Base-by-base conservation (phyloP, 163 green algal genomes). In the Coccomyxa subellipsoidea region DNA sequence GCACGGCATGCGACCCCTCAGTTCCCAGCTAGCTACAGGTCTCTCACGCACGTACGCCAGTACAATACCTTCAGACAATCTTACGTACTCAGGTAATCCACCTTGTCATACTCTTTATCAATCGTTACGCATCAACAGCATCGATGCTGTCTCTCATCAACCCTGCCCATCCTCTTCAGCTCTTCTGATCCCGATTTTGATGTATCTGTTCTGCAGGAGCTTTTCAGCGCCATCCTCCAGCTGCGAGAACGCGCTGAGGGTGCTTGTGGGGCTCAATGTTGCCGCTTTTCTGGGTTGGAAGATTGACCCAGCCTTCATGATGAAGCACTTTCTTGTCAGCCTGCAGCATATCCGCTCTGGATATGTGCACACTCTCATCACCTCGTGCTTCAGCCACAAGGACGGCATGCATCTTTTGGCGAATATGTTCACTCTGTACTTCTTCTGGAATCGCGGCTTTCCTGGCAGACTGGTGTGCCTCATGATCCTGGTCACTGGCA, bases 371-470 rank as follows among this genome's bases (percentile, higher is more conserved):
- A 92, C 90, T 0, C 38, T 86, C 47, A 5, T 92, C 31, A 92
- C 85, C 1, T 78, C 80, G 12, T 85, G 81, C 29, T 92, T 93
- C 80, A 88, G 78, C 40, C 90, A 93, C n/a, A 34, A n/a, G 1
- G 76, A 87, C 34, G 18, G 81, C 4, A 38, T 32, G 31, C 89
- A 93, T 79, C 77, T 93, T 27, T 72, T 54, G 5, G 80, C 73
- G 37, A 93, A 93, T 82, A 88, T 91, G 85, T 77, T 93, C 27
- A 84, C 71, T 7, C 87, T 94, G 10, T 87, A 87, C 40, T 87
- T 87, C 79, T 87, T 87, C 54, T 80, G 79, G 27, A 80, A 73
- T 10, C 37, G 36, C 37, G 38, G 37, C 75, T 66, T 40, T 29
- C 29, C 23, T 38, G 77, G 77, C 77, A 34, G 40, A 29, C 29